phyloP scores from a whole-genome alignment of 192 early-diverging fungal genomes.

The Glomus cerebriforme region DNA sequence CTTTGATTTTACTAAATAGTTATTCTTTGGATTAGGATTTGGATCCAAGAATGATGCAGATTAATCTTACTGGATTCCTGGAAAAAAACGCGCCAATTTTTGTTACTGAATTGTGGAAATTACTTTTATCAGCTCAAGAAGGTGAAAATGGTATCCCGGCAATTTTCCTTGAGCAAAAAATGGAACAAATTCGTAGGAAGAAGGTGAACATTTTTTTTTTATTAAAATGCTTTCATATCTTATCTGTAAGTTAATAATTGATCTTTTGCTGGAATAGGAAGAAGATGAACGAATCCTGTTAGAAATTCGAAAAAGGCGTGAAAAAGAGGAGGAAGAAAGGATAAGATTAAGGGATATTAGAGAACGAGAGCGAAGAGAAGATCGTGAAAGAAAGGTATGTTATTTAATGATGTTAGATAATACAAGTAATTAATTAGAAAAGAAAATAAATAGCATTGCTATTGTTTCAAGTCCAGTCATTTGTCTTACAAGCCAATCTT shows the following conservation, averaged over 20 bases:
- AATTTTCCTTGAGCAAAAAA: slow-evolving; percentile 82
- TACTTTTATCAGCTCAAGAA: slow-evolving; percentile 86
- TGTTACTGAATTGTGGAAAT: slow-evolving; percentile 87
- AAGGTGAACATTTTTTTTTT: slow-evolving; percentile 39
- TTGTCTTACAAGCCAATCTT: slow-evolving; percentile 22
- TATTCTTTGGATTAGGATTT: slow-evolving; percentile 49
- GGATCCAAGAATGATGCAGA: slow-evolving; percentile 91
- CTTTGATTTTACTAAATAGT: background rate
- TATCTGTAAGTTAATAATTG: background rate
- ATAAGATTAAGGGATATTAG: slow-evolving; percentile 42
- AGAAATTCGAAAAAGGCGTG: slow-evolving; percentile 34
- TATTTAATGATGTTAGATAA: background rate
- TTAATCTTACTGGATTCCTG: slow-evolving; percentile 93
- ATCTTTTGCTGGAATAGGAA: slow-evolving; percentile 27
- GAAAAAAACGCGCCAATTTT: slow-evolving; percentile 80
- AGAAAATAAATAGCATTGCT: slow-evolving; percentile 9
- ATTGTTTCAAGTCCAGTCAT: slow-evolving; percentile 4
- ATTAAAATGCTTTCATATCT: background rate
- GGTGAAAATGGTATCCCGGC: slow-evolving; percentile 82
- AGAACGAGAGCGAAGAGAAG: slow-evolving; percentile 37
- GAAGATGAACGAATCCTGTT: slow-evolving; percentile 40
- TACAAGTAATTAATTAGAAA: slow-evolving; percentile 15
- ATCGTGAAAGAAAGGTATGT: slow-evolving; percentile 26
- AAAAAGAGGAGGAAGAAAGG: slow-evolving; percentile 47
- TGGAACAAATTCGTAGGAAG: slow-evolving; percentile 69